A percentile compares a stretch with the other conserved stretches of the same genome.
These are phyloP conservation scores for Penicillium bialowiezense DNA, from an alignment of 495 filamentous ascomycete species.

Conservation along the genomic window DNA sequence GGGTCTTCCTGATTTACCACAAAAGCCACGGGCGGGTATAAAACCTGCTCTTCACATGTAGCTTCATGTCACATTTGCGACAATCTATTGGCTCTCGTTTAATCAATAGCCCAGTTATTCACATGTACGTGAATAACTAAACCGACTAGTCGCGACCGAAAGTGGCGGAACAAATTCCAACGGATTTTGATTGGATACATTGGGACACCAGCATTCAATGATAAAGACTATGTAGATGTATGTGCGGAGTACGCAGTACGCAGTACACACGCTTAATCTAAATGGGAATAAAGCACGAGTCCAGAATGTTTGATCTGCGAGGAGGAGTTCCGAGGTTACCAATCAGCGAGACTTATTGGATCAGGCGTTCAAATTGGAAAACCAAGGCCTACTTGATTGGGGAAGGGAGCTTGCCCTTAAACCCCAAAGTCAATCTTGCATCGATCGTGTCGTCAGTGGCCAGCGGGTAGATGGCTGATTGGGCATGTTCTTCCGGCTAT, in stretches of 20 bases:
- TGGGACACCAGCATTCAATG: background rate
- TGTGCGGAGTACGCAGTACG: too few species aligned
- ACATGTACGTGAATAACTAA: background rate
- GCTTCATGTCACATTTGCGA: background rate
- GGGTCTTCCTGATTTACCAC: too few species aligned
- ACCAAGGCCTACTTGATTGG: background rate
- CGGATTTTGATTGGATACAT: background rate
- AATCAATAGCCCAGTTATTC: background rate
- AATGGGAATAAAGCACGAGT: background rate
- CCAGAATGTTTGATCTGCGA: background rate
- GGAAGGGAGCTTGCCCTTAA: background rate
- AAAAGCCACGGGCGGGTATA: too few species aligned
- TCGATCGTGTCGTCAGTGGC: constrained; percentile 1
- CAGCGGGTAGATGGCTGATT: background rate
- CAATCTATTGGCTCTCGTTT: background rate
- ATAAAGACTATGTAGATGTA: background rate
- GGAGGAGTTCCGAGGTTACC: background rate
- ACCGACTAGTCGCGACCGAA: background rate
- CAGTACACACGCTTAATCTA: background rate
- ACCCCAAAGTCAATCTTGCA: constrained; percentile 5
- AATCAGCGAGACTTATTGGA: too few species aligned
- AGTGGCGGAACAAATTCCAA: background rate
- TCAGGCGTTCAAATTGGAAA: background rate
- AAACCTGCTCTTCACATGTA: too few species aligned
- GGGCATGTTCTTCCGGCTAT: background rate